These are phyloP conservation scores for Malus hybrid DNA, from an alignment of 331 rosid species.

Conservation along the genomic window DNA sequence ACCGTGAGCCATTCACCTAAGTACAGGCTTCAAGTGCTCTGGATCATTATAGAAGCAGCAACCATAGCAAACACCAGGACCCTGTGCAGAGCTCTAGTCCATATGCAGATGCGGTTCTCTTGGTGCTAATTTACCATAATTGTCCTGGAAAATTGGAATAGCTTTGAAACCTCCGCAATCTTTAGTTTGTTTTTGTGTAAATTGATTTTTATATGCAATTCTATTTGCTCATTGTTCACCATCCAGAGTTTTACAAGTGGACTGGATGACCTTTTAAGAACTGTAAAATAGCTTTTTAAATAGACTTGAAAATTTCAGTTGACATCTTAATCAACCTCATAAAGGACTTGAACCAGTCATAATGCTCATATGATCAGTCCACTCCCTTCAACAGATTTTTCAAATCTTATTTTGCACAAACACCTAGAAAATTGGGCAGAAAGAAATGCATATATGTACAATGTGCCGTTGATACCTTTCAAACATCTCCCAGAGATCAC, in stretches of 20 bases:
- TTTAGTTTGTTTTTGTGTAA: not conserved
- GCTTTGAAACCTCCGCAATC: not conserved
- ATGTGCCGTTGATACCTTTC: slow-evolving; percentile 43
- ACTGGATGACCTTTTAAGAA: not conserved
- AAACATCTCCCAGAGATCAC: slow-evolving; percentile 78
- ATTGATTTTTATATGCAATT: not conserved
- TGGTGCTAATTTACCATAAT: not conserved
- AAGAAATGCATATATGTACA: not conserved
- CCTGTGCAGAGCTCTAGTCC: not conserved
- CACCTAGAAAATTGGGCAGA: not conserved
- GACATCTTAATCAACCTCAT: not conserved
- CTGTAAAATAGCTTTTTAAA: not conserved
- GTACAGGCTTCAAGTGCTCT: not conserved
- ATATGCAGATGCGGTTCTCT: not conserved
- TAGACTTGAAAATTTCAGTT: not conserved
- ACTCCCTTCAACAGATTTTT: not conserved
- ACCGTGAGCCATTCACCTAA: not conserved
- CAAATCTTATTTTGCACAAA: not conserved
- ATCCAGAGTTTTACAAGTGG: not conserved
- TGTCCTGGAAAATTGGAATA: not conserved
- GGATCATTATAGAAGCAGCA: not conserved
- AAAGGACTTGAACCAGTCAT: not conserved
- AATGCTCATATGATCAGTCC: not conserved
- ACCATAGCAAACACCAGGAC: not conserved
- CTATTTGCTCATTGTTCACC: not conserved